These are phyloP conservation scores for Omphalea diandra DNA, from an alignment of 441 rosid genomes.

Conservation along the genomic window DNA sequence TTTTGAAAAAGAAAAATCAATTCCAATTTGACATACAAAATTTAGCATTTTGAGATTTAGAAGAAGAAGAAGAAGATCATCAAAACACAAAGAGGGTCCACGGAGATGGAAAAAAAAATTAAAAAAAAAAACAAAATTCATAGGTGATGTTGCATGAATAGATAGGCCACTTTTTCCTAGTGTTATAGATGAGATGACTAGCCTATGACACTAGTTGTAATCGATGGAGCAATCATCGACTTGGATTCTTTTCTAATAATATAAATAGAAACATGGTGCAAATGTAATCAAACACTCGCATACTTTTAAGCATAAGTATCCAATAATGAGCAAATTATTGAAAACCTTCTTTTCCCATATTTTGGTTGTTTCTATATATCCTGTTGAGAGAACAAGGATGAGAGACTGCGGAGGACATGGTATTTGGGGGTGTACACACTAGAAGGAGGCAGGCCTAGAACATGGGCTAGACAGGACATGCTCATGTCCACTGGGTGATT, in stretches of 20 bases:
- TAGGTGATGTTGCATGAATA: background rate
- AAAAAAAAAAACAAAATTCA: no score
- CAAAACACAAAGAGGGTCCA: background rate
- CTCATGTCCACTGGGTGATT: conserved; percentile 27
- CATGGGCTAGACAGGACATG: conserved; percentile 28
- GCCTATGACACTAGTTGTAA: background rate
- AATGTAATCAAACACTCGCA: conserved; percentile 20
- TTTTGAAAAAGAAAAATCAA: no score
- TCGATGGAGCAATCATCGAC: background rate
- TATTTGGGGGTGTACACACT: no score
- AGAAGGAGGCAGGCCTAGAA: conserved; percentile 20
- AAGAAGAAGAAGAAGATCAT: background rate
- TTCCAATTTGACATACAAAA: no score
- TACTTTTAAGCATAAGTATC: conserved; percentile 28
- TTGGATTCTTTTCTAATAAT: conserved; percentile 13
- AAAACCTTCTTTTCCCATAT: background rate
- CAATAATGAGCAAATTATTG: conserved; percentile 28
- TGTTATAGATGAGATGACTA: background rate
- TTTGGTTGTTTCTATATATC: conserved; percentile 11
- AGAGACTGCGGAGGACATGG: conserved; percentile 4
- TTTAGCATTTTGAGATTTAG: no score
- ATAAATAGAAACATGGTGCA: conserved; percentile 10
- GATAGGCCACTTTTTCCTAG: background rate
- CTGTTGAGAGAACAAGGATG: background rate
- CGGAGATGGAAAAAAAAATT: background rate